Evolutionary conservation across 163 green algal genomes (phyloP), one percentile per base, ranked within the genome.

Genomic region (Coccomyxa subellipsoidea): DNA sequence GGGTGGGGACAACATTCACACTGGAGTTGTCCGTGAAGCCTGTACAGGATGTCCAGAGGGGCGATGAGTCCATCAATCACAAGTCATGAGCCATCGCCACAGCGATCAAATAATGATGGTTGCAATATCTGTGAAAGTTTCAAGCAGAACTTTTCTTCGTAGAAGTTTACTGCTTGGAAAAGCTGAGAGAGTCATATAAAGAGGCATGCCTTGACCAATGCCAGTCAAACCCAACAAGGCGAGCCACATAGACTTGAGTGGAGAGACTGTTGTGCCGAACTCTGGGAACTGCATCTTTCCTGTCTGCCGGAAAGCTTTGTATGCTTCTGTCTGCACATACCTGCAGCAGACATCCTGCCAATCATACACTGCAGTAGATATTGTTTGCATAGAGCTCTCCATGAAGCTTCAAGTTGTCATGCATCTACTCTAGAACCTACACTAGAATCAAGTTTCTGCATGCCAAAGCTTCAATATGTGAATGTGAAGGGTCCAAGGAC

Each of bases 11-110:
- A 0, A 94, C 75, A 76, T 88, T 93, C 12, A 96, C 91, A 10
- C 54, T 89, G 29, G 90, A 85, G 69, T 96, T 96, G 88, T 96
- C 93, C 7, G 91, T 95, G 69, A 93, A 90, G 12, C 70, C 90
- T 77, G 80, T 66, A 77, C 1, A 54, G 6, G 37, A 83, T 32
- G n/a, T n/a, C n/a, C n/a, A n/a, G n/a, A n/a, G n/a, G n/a, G n/a
- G n/a, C n/a, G n/a, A n/a, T n/a, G n/a, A n/a, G n/a, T n/a, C n/a
- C n/a, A n/a, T n/a, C n/a, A n/a, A n/a, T n/a, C n/a, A n/a, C n/a
- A n/a, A n/a, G n/a, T n/a, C n/a, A n/a, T n/a, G n/a, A n/a, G n/a
- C n/a, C n/a, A n/a, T n/a, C n/a, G n/a, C n/a, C n/a, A n/a, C n/a
- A n/a, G n/a, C n/a, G n/a, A n/a, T n/a, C n/a, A n/a, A n/a, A n/a